Evolutionary conservation across 331 rosid species (phyloP), one percentile per base, ranked within the genome.

Genomic region (Cydonia oblonga): DNA sequence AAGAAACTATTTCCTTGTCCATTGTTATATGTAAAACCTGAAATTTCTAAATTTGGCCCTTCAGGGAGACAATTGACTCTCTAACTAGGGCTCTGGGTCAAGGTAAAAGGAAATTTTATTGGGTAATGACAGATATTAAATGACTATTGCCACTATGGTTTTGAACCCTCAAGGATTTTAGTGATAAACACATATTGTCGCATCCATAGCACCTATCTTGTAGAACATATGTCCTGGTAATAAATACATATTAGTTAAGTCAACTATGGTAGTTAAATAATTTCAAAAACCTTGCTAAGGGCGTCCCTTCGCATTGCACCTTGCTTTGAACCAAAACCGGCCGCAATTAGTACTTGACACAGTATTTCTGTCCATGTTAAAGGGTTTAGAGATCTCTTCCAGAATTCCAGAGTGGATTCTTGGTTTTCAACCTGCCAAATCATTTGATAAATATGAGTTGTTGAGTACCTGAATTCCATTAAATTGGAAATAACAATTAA

Each of bases 351-450:
- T 44, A 95, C 90, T 86, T 88, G 99, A 63, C 96, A 91, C 44
- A 95, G 82, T 88, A 91, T 87, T 83, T 95, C 99, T 71, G 86
- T 81, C 97, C 99, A 95, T 20, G 96, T 91, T 68, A 95, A 86
- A 73, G 99, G 86, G 71, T 95, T 95, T 64, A 95, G 71, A 29
- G 89, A 88, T 80, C 82, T 84, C 84, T 78, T 87, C 99, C 99
- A 95, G 61, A 84, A 83, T 57, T 87, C 87, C 44, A 89, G 82
- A 70, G 79, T 81, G 75, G 69, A 78, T 53, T 88, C 88, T 71
- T 78, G 85, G 75, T 82, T 88, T 84, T 87, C 97, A 72, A 91
- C 84, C 98, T 93, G 85, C 80, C 79, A 85, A 73, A 77, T 71
- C 53, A 66, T 84, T 84, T 68, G 70, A 63, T 22, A 69, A 70